Percentiles rank a stretch among this genome's conserved stretches.
phyloP scores from a whole-genome alignment of 352 stramenopile genomes.

The Halophytophthora batemanensis region DNA sequence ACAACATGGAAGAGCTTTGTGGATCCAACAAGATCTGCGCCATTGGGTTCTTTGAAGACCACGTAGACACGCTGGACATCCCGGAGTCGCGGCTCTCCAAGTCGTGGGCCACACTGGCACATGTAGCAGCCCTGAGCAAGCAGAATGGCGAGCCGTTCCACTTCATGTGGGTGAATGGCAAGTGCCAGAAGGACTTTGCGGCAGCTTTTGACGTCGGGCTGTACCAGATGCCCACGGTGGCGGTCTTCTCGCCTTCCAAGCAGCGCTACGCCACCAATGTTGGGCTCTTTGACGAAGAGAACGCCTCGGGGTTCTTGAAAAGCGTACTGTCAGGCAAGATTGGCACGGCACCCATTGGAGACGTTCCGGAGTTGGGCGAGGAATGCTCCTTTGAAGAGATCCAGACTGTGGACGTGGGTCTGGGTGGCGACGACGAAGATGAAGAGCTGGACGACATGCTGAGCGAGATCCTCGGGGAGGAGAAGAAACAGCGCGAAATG shows the following conservation, averaged over 20 bases:
- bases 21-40: constrained; percentile 66
- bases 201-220: constrained; percentile 62
- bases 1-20: constrained; percentile 52
- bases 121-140: constrained; percentile 47
- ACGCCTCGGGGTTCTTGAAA: constrained; percentile 49
- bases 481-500: constrained; percentile 52
- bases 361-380: constrained; percentile 34
- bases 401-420: constrained; percentile 22
- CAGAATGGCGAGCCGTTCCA: constrained; percentile 54
- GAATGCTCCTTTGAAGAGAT: constrained; percentile 56
- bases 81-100: constrained; percentile 42
- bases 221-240: constrained; percentile 76
- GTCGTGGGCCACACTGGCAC: constrained; percentile 32
- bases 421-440: constrained; percentile 28
- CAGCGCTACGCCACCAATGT: constrained; percentile 69
- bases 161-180: constrained; percentile 78
- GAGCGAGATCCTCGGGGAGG: constrained; percentile 69
- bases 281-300: constrained; percentile 62
- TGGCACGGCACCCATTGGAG: constrained; percentile 40
- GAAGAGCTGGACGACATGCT: constrained; percentile 63
- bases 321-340: constrained; percentile 70
- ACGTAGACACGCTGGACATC: constrained; percentile 43
- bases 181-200: constrained; percentile 68
- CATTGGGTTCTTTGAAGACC: constrained; percentile 72
- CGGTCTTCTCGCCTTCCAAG: constrained; percentile 75